Evolutionary conservation across 192 early-diverging fungal genomes (phyloP).

Genomic region (Linnemannia schmuckeri): DNA sequence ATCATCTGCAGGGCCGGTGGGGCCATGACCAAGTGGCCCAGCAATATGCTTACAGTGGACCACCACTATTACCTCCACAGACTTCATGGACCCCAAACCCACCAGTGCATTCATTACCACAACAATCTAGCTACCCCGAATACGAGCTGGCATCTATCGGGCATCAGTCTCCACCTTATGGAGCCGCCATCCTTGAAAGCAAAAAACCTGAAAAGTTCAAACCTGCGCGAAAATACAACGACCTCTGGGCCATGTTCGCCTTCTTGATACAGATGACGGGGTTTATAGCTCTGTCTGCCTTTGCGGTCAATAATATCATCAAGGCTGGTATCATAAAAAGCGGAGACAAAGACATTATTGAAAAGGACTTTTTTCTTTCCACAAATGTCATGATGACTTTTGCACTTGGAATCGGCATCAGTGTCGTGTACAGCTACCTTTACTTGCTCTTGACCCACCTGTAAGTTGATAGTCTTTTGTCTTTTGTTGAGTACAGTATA

Average conservation of each 20-base stretch:
- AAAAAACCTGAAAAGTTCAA: slow-evolving; percentile 20
- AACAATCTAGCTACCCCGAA: slow-evolving; percentile 1
- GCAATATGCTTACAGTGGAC: slow-evolving; percentile 15
- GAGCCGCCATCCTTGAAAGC: neutral
- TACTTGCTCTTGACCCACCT: slow-evolving; percentile 67
- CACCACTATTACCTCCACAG: neutral
- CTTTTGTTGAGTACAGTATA: neutral
- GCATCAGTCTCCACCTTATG: slow-evolving; percentile 9
- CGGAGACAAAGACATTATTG: slow-evolving; percentile 6
- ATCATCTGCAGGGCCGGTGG: slow-evolving; percentile 17
- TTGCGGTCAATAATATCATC: slow-evolving; percentile 45
- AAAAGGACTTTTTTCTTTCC: slow-evolving; percentile 25
- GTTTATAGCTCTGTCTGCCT: slow-evolving; percentile 16
- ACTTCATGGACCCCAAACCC: too few relatives aligned
- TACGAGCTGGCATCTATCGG: slow-evolving; percentile 17
- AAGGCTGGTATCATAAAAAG: slow-evolving; percentile 48
- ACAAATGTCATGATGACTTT: slow-evolving; percentile 43
- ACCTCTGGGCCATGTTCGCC: slow-evolving; percentile 32
- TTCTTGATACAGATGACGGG: slow-evolving; percentile 42
- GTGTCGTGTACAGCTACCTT: slow-evolving; percentile 47
- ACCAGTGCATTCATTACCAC: slow-evolving; percentile 9
- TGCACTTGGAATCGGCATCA: slow-evolving; percentile 68
- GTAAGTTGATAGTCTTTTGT: slow-evolving; percentile 28
- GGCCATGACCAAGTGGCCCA: slow-evolving; percentile 6
- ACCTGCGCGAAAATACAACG: slow-evolving; percentile 29